Evolutionary conservation across 176 grass and related monocot genomes (phyloP), one percentile per base, ranked within the genome.

Genomic region (Secale cereale): DNA sequence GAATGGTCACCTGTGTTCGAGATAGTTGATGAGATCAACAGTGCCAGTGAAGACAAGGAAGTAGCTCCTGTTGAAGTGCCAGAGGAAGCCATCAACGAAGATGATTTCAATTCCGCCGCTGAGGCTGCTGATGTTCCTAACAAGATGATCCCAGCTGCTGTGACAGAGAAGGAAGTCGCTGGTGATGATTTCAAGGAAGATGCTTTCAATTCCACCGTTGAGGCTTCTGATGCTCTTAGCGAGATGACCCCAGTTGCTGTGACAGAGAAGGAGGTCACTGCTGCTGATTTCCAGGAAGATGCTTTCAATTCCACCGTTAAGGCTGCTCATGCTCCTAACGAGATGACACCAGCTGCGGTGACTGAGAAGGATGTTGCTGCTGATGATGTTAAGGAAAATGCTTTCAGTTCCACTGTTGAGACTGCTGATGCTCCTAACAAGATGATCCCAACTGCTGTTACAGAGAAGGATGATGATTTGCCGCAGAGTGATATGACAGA

Each of bases 1-100:
- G 70, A 79, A 23, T 79, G 50, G 43, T 87, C 87, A 59, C 76
- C 70, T 2, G 65, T 74, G 63, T n/a, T 22, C 10, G 54, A 85
- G 41, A 85, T 73, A 22, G 45, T 33, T 81, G 56, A 57, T 36
- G 91, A 90, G 39, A 67, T 59, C 10, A 80, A 13, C 25, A 20
- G 14, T 45, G 46, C 37, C 0, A 82, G 12, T 37, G 79, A 80
- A 25, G 78, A 74, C 2, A 75, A 81, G 23, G 57, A 62, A 74
- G 59, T 63, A 33, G 48, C 10, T 43, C 17, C 20, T 11, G 11
- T 22, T 91, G 89, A 62, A 82, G 33, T 43, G 41, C 41, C 41
- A 13, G 13, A 77, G 40, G 78, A 71, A 14, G 19, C 67, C 14
- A 4, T 59, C 41, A 79, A 84, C 41, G 81, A 79, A 74, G 43